A percentile compares a stretch with the other conserved stretches of the same genome.
phyloP scores from a whole-genome alignment of 805 yeast genomes.

The Trichomonascus vanleenenianus region DNA sequence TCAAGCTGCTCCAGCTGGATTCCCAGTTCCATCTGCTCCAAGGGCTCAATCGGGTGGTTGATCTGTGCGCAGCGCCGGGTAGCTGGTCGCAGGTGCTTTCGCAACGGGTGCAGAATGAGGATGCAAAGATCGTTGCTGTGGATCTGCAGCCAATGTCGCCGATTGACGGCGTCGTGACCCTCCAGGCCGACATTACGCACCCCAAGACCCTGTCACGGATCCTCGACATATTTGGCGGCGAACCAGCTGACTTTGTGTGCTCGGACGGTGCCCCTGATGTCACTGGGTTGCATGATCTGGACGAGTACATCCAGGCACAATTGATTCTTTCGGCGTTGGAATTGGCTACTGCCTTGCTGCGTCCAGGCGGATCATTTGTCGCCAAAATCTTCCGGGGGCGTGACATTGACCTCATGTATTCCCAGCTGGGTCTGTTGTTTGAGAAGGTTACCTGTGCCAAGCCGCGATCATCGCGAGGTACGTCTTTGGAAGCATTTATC shows the following conservation, averaged over 20 bases:
- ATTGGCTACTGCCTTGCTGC: constrained; percentile 78
- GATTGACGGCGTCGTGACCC: constrained; percentile 77
- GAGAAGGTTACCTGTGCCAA: constrained; percentile 89
- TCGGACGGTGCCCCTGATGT: constrained; percentile 99
- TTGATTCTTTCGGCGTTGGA: constrained; percentile 85
- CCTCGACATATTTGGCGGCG: constrained; percentile 77
- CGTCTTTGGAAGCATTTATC: constrained; percentile 87
- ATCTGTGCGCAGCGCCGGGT: constrained; percentile 97
- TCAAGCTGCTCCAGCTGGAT: constrained; percentile 81
- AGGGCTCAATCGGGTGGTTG: constrained; percentile 78
- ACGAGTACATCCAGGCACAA: constrained; percentile 95
- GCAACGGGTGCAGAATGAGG: constrained; percentile 37
- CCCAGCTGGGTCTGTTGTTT: constrained; percentile 83
- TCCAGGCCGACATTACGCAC: constrained; percentile 97
- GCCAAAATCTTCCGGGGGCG: constrained; percentile 96
- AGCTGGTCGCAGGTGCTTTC: constrained; percentile 97
- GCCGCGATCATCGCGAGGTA: constrained; percentile 91
- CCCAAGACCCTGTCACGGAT: constrained; percentile 78
- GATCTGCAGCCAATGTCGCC: constrained; percentile 98
- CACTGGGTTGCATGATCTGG: constrained; percentile 92
- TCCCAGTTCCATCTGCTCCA: constrained; percentile 79
- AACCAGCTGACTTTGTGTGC: constrained; percentile 90
- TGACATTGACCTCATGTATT: constrained; percentile 86
- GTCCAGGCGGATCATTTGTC: constrained; percentile 87
- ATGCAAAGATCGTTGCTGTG: constrained; percentile 81